Base-by-base conservation (phyloP, 148 eudicot species). In the Arctostaphylos glauca region DNA sequence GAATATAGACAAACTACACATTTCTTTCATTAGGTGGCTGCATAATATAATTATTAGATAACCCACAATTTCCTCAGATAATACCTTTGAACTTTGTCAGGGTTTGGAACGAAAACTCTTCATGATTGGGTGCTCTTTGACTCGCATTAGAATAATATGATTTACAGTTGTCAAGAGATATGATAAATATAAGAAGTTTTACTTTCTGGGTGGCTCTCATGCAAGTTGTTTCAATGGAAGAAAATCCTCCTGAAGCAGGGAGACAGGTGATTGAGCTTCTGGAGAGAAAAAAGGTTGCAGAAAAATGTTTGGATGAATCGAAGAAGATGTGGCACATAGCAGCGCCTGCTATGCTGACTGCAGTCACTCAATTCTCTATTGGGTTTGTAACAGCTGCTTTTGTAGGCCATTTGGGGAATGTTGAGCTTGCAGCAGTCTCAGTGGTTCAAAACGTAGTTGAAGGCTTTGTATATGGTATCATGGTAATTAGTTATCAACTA, bases 401-500 rank as follows among this genome's bases (percentile, higher is more conserved):
- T 49, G 82, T 84, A 10, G 85, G 85, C 72, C 85, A 79, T 79
- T 79, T 84, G 60, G 85, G 85, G 15, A 74, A 84, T 6, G 43
- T 79, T 15, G 85, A 84, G 60, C 82, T 84, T 7, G 85, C 85
- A n/a, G 85, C 85, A 8, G 85, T 84, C 60, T 79, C 85, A 31
- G 73, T 84, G 14, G 82, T 84, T 53, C 85, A 84, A 38, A 84
- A 84, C 58, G 77, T 84, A 2, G n/a, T 84, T 72, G 85, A 84
- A 79, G 82, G 82, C 59, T 84, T 84, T 72, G 85, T 79, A 23
- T 84, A 68, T n/a, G 85, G 85, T 18, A n/a, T 79, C 76, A 84
- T 84, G 85, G 85, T 84, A 79, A 70, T 49, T 56, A 23, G 31
- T 74, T 31, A 47, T 47, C 48, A 72, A n/a, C 23, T 48, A 18